Base-by-base conservation (phyloP, 768 basidiomycete species). In the Amanita jacksonii region DNA sequence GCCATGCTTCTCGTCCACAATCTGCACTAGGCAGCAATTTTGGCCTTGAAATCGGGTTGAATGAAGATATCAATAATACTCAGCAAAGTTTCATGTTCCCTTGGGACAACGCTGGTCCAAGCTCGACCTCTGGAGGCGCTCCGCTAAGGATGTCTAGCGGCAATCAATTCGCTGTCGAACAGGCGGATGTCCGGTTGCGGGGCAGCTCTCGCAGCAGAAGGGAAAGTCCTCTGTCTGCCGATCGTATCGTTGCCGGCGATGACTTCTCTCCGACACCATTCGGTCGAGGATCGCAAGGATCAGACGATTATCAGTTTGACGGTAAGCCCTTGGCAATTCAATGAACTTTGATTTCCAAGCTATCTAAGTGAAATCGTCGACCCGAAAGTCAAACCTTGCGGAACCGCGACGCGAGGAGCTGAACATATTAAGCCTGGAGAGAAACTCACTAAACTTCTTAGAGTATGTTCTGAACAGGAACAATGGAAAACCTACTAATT, bases 41-140 rank as follows among this genome's bases (percentile, higher is more conserved):
- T 33, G 72, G 66, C 9, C 52, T 74, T 39, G 72, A 73, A 35
- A 48, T 69, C 4, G 67, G 59, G 27, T 51, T 59, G 8, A 57
- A 63, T 22, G 64, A 66, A 31, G 58, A 59, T 24, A 57, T 62
- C 32, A 63, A 65, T 36, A 73, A 66, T 22, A 84, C 83, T 15
- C 84, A 85, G 53, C 67, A 72, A 25, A 83, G 77, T 50, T 77
- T 80, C 7, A 56, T 88, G 23, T 87, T 87, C 56, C 86, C 87
- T 4, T 90, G 86, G 86, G 85, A 89, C 54, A 74, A 88, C 56
- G 85, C 85, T 4, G 82, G 79, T 3, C 64, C 72, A 4, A 68
- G 66, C 31, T 84, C 79, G 41, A 82, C 81, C 1, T 78, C 73
- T 24, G 65, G 63, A 24, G 73, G 61, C 19, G 69, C 46, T 2